phyloP scores from a whole-genome alignment of 2,329 filamentous ascomycete genomes.

The Trichoderma koningiopsis region DNA sequence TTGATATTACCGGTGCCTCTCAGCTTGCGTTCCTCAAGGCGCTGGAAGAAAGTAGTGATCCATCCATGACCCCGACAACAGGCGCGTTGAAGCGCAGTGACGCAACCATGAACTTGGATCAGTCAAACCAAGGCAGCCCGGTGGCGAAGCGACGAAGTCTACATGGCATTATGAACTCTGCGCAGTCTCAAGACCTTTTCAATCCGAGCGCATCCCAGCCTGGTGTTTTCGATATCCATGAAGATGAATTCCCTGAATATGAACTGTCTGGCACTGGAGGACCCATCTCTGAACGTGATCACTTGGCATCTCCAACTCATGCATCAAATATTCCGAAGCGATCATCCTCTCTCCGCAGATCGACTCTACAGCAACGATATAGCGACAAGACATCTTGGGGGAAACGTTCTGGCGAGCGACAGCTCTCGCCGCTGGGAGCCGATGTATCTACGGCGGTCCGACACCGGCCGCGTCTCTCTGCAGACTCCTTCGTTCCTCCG shows the following conservation, averaged over 20 bases:
- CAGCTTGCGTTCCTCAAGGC: conserved; percentile 54
- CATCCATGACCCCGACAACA: conserved; percentile 46
- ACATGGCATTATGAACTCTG: conserved; percentile 69
- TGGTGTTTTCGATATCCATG: conserved; percentile 54
- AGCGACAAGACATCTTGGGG: conserved; percentile 68
- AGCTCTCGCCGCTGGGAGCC: conserved; percentile 51
- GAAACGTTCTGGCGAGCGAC: conserved; percentile 59
- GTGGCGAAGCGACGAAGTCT: conserved; percentile 89
- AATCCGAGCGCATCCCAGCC: conserved; percentile 55
- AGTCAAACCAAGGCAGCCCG: conserved; percentile 76
- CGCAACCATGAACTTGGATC: conserved; percentile 84
- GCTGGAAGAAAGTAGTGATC: conserved; percentile 47
- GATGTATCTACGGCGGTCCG: conserved; percentile 62
- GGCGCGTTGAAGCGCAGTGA: conserved; percentile 93
- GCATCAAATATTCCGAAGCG: conserved; percentile 63
- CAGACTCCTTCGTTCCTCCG: conserved; percentile 75
- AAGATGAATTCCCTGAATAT: conserved; percentile 54
- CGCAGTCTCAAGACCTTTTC: conserved; percentile 65
- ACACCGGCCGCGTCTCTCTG: conserved; percentile 71
- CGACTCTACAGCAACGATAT: conserved; percentile 83
- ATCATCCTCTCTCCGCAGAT: conserved; percentile 78
- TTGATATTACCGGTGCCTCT: conserved; percentile 58
- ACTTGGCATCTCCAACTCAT: conserved; percentile 49
- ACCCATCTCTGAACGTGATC: conserved; percentile 43
- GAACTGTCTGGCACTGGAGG: conserved; percentile 48